These are phyloP conservation scores for Leptographium procerum DNA, from an alignment of 2,329 filamentous ascomycete species.

Conservation along the genomic window DNA sequence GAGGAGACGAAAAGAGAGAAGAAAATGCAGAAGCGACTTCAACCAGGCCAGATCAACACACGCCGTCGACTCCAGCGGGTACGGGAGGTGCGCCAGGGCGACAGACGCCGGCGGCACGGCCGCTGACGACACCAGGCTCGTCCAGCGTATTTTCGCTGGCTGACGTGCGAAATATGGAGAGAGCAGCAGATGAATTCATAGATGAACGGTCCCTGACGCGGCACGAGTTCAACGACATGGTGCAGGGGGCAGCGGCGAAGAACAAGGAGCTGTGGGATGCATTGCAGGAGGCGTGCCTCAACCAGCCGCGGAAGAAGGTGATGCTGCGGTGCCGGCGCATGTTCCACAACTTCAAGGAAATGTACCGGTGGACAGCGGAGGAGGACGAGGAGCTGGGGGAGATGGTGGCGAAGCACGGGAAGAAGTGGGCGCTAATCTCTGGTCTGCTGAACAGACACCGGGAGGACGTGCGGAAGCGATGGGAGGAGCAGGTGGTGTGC, in stretches of 20 bases:
- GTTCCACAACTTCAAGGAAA: slow-evolving; percentile 54
- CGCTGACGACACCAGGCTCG: neutral
- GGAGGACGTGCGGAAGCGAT: slow-evolving; percentile 58
- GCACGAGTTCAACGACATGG: slow-evolving; percentile 34
- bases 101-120: slow-evolving; percentile 11
- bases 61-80: neutral
- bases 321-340: slow-evolving; percentile 47
- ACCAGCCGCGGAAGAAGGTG: slow-evolving; percentile 40
- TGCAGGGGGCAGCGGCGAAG: slow-evolving; percentile 18
- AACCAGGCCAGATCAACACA: neutral
- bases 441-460: slow-evolving; percentile 51
- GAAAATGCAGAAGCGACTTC: neutral
- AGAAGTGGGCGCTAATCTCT: slow-evolving; percentile 52
- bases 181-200: slow-evolving; percentile 32
- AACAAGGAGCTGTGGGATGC: slow-evolving; percentile 37
- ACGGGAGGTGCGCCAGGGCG: neutral
- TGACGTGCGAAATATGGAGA: slow-evolving; percentile 29
- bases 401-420: slow-evolving; percentile 34
- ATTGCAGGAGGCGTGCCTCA: slow-evolving; percentile 36
- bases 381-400: slow-evolving; percentile 43
- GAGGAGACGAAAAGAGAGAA: neutral
- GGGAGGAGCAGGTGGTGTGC: slow-evolving; percentile 55
- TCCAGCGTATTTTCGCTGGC: slow-evolving; percentile 28
- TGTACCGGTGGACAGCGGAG: slow-evolving; percentile 46
- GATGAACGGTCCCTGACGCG: slow-evolving; percentile 30